Evolutionary conservation across 805 yeast genomes (phyloP).

Genomic region (Nematodospora valgi): DNA sequence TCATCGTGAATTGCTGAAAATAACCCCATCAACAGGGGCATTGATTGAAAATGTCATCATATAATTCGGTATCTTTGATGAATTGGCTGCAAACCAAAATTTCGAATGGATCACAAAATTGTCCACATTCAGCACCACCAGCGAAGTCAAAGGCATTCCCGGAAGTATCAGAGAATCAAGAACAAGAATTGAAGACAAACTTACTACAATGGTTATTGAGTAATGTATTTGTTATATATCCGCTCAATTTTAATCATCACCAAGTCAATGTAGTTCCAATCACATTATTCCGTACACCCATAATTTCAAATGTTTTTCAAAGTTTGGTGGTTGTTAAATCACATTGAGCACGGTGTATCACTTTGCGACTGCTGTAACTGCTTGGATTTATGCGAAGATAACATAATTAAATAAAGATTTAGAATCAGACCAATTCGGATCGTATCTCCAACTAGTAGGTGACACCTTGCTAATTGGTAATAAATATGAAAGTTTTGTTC

Average conservation of each 20-base stretch:
- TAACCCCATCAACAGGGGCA: constrained; percentile 8
- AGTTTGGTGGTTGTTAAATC: constrained; percentile 67
- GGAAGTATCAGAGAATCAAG: constrained; percentile 21
- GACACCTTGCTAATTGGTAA: too few species aligned
- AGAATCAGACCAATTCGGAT: too few species aligned
- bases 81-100: too few species aligned
- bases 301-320: constrained; percentile 64
- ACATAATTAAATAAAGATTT: too few species aligned
- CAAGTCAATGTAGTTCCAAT: constrained; percentile 73
- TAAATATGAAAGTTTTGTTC: too few species aligned
- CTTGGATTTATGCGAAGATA: too few species aligned
- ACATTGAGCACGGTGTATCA: too few species aligned
- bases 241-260: constrained; percentile 47
- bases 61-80: constrained; percentile 30
- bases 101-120: background rate
- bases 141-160: constrained; percentile 30
- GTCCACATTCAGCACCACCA: background rate
- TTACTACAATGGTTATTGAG: constrained; percentile 73
- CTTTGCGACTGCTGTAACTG: too few species aligned
- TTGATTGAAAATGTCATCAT: constrained; percentile 34
- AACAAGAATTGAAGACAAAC: constrained; percentile 36
- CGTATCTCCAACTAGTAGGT: too few species aligned
- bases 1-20: too few species aligned
- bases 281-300: constrained; percentile 87
- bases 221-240: constrained; percentile 81